Conservation (phyloP, 495 filamentous ascomycete species). For the Podospora tetraspora region DNA sequence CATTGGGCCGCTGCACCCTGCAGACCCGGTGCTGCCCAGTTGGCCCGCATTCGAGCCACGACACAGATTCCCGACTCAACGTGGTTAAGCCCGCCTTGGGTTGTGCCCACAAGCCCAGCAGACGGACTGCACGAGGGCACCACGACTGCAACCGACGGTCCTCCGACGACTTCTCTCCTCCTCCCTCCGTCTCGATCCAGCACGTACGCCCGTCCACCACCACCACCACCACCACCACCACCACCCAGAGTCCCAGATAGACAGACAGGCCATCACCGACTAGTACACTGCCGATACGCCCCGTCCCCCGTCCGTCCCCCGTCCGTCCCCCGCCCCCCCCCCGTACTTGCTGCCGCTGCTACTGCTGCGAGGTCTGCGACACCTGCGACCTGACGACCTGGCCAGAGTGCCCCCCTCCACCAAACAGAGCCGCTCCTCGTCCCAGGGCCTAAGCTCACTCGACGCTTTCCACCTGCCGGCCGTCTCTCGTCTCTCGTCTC, state of each 20-base stretch:
- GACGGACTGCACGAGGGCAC: conserved; percentile 20
- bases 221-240: conserved; percentile 1
- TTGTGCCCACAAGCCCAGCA: conserved; percentile 23
- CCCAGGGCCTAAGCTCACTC: conserved; percentile 17
- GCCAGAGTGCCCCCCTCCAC: conserved; percentile 17
- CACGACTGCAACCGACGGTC: not conserved
- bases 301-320: conserved; percentile 1
- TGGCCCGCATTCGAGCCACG: conserved; percentile 58
- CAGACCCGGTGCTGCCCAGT: conserved; percentile 43
- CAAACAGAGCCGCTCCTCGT: conserved; percentile 26
- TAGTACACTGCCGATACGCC: not conserved
- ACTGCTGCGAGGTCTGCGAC: conserved; percentile 12
- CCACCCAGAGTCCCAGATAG: too few species aligned
- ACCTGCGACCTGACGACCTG: conserved; percentile 16
- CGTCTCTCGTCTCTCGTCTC: not conserved
- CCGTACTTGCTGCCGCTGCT: conserved; percentile 12
- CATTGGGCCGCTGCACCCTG: conserved; percentile 51
- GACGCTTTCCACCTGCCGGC: conserved; percentile 8
- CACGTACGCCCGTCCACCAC: conserved; percentile 11
- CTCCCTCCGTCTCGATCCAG: not conserved
- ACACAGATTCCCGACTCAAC: conserved; percentile 41
- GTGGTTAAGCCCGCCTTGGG: conserved; percentile 33
- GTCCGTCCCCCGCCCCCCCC: conserved; percentile 4
- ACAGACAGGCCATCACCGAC: too few species aligned
- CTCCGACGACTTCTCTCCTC: conserved; percentile 10